Evolutionary conservation across 495 filamentous ascomycete genomes (phyloP).

Genomic region (Lasiosphaeris hirsuta): DNA sequence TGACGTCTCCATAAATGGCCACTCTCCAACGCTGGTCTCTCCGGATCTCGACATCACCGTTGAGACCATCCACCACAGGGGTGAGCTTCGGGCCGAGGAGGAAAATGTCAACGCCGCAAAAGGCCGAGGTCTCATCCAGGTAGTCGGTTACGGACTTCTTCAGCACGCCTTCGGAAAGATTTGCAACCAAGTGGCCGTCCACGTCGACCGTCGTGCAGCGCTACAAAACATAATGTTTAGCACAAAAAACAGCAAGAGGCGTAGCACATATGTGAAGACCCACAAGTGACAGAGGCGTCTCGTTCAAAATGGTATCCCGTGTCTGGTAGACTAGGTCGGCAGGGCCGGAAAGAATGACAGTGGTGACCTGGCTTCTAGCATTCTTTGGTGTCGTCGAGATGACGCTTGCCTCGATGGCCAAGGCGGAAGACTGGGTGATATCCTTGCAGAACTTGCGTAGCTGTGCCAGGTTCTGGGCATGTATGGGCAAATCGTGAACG

Average conservation of each 20-base stretch:
- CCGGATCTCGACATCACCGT: slow-evolving; percentile 49
- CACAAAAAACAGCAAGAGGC: neutral
- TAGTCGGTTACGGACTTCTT: slow-evolving; percentile 70
- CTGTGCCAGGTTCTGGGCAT: slow-evolving; percentile 75
- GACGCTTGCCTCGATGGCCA: slow-evolving; percentile 76
- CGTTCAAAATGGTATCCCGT: slow-evolving; percentile 77
- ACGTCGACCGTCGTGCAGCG: slow-evolving; percentile 89
- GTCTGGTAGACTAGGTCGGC: slow-evolving; percentile 80
- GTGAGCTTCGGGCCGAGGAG: slow-evolving; percentile 77
- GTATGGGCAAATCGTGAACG: slow-evolving; percentile 82
- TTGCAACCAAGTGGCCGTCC: slow-evolving; percentile 81
- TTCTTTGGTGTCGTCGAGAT: slow-evolving; percentile 78
- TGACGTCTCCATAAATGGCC: slow-evolving; percentile 90
- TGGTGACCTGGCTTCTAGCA: slow-evolving; percentile 72
- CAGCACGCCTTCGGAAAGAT: slow-evolving; percentile 62
- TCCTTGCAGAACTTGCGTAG: slow-evolving; percentile 74
- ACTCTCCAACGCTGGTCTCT: slow-evolving; percentile 80
- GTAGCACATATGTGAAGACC: slow-evolving; percentile 25
- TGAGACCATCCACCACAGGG: slow-evolving; percentile 60
- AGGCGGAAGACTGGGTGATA: slow-evolving; percentile 57
- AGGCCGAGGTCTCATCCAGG: slow-evolving; percentile 75
- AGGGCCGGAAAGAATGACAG: slow-evolving; percentile 83
- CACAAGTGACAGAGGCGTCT: slow-evolving; percentile 85
- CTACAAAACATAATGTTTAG: slow-evolving; percentile 46
- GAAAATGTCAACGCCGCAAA: slow-evolving; percentile 95